phyloP scores from a whole-genome alignment of 2,329 filamentous ascomycete genomes.

The Curvularia verruculosa region DNA sequence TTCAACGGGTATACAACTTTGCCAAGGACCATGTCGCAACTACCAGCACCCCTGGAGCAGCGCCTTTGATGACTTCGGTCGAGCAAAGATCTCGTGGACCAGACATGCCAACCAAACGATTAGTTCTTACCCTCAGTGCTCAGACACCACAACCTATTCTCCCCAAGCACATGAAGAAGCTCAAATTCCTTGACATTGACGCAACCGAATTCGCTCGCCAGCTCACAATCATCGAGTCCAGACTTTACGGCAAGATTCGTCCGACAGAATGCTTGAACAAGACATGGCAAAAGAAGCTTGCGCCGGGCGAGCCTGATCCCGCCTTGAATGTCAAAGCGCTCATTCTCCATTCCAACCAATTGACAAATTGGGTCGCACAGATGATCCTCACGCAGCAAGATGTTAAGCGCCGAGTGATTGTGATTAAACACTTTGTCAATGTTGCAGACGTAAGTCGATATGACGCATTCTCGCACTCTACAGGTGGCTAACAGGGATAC shows the following conservation, averaged over 20 bases:
- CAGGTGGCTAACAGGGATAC: constrained; percentile 31
- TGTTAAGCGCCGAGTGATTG: constrained; percentile 92
- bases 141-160: constrained; percentile 87
- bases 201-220: constrained; percentile 96
- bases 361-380: constrained; percentile 99
- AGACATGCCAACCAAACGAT: constrained; percentile 81
- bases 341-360: constrained; percentile 96
- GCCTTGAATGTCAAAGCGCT: constrained; percentile 94
- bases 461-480: not conserved
- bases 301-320: constrained; percentile 79
- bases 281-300: constrained; percentile 97
- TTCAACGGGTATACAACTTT: constrained; percentile 88
- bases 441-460: constrained; percentile 81
- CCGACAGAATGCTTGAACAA: constrained; percentile 97
- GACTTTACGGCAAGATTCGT: constrained; percentile 93
- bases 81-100: constrained; percentile 89
- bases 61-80: constrained; percentile 81
- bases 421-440: constrained; percentile 97
- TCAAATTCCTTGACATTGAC: constrained; percentile 98
- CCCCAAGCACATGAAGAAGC: constrained; percentile 99
- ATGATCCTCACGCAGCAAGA: constrained; percentile 97
- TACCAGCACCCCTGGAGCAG: constrained; percentile 88
- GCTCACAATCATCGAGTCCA: constrained; percentile 94
- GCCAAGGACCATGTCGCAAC: constrained; percentile 90
- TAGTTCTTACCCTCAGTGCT: constrained; percentile 84